Base-by-base conservation (phyloP, 2,329 filamentous ascomycete genomes). In the Coniosporium tulheliwenetii region DNA sequence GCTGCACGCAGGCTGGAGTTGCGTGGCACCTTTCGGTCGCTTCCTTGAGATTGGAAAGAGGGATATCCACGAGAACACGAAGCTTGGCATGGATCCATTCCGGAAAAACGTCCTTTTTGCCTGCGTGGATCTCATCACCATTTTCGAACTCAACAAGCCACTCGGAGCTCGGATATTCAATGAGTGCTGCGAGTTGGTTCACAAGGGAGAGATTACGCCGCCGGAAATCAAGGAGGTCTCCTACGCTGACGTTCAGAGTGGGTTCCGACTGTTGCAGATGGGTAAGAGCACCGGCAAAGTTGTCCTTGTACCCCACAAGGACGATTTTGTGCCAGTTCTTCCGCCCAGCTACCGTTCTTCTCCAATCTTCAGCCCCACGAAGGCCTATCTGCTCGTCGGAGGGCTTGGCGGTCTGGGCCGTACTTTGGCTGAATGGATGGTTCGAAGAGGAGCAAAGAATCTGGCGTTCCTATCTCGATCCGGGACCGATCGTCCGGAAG, bases 1-100 rank as follows among this genome's bases (percentile, higher is more conserved):
- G 2, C 47, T 60, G 4, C 41, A 47, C 10, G 38, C 45, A 19
- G 47, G 48, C 2, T 58, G 51, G 52, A 39, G 49, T 5, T 47
- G 44, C 38, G 30, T 57, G 8, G 56, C 57, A 2, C 41, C 46
- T 2, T 55, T 53, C 30, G 59, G 59, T 2, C 47, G 49, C 10
- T 50, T 61, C 52, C 33, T 52, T 10, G 52, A 56, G 38, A 46
- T 54, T 36, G 50, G 47, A 5, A 48, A 47, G 36, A 41, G 40
- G 5, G 47, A 52, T 30, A 41, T 52, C 3, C 37, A 43, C 3
- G 37, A 39, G 7, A 48, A 49, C 31, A 48, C 39, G 13, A 30
- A 40, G 1, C 38, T 53, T 10, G 39, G 39, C 13, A 47, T 48
- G 47, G 31, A 33, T 12, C 39, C 36, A 10, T 49, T 50, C 41